Evolutionary conservation across 2,329 filamentous ascomycete genomes (phyloP), one percentile per base, ranked within the genome.

Genomic region (Penicillium sp.): DNA sequence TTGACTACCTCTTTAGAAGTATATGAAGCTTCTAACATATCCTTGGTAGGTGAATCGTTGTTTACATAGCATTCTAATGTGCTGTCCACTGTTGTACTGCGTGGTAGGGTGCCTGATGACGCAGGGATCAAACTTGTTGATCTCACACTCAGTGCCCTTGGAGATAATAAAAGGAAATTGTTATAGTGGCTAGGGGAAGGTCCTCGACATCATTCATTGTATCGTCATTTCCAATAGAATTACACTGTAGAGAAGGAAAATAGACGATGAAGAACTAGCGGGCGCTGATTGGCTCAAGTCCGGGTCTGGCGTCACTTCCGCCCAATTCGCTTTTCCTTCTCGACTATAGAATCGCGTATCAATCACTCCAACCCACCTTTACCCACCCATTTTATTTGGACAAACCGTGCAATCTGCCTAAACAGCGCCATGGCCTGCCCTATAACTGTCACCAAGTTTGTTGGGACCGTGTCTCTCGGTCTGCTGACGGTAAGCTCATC

Each of bases 381-480:
- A 29, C 33, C 27, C 37, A 19, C 24, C 24, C 10, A 57, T 19
- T 45, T n/a, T 14, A 26, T 31, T 24, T 37, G n/a, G 31, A 33
- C 7, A 10, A 26, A 24, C 24, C 3, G 26, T 8, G 26, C 26
- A 26, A 8, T 26, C 26, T 26, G 26, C 26, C 26, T 26, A 9
- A 9, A 8, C 7, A 8, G 22, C 65, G 81, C 72, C 75, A 90
- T 91, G 85, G 82, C 85, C 67, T 85, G 84, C 67, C 86, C 82
- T 68, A 86, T 96, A 70, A 87, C 90, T 55, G 79, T 89, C 74
- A 86, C 90, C 79, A 97, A 98, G 80, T 96, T 97, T 74, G 89
- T 97, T 65, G 93, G 93, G 70, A 96, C 91, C 51, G 85, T 96
- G 65, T 93, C 90, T 68, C 83, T 97, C 56, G 93, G 93, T 62